Conservation (phyloP, 371 early-diverging fungal species). For the Apophysomyces trapeziformis region DNA sequence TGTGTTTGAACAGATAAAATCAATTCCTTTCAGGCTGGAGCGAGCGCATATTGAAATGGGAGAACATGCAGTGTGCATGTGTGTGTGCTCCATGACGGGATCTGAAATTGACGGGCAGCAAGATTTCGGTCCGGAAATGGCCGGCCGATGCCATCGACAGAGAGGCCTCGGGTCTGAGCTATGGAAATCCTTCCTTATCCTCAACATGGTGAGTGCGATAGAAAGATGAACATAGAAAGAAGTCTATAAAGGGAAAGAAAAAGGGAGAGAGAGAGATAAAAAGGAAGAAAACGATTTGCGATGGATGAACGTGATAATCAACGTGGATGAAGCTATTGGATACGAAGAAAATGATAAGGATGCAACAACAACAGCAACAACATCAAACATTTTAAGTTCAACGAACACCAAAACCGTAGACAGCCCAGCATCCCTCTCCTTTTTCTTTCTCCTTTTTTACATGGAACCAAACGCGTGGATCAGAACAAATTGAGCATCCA, state of each 20-base stretch:
- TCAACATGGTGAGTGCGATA: constrained; percentile 24
- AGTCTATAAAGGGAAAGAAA: constrained; percentile 13
- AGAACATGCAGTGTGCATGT: too few species aligned
- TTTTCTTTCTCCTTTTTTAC: background rate
- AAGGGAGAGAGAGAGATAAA: background rate
- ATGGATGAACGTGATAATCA: constrained; percentile 4
- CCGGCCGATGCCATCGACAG: background rate
- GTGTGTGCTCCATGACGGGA: too few species aligned
- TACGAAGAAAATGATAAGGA: too few species aligned
- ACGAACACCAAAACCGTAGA: too few species aligned
- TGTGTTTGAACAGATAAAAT: too few species aligned
- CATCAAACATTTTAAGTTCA: too few species aligned
- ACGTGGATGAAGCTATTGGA: too few species aligned
- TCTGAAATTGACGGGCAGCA: background rate
- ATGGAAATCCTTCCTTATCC: background rate
- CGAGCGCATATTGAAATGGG: too few species aligned
- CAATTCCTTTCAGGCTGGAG: too few species aligned
- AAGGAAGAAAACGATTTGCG: constrained; percentile 6
- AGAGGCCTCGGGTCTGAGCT: background rate
- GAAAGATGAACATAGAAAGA: background rate
- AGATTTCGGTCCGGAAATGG: background rate
- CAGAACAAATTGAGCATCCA: background rate
- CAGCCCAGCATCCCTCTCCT: background rate
- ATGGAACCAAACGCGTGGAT: background rate
- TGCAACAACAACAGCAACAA: too few species aligned